Base-by-base conservation (phyloP, 2,329 filamentous ascomycete species). In the Trichoderma sp. region DNA sequence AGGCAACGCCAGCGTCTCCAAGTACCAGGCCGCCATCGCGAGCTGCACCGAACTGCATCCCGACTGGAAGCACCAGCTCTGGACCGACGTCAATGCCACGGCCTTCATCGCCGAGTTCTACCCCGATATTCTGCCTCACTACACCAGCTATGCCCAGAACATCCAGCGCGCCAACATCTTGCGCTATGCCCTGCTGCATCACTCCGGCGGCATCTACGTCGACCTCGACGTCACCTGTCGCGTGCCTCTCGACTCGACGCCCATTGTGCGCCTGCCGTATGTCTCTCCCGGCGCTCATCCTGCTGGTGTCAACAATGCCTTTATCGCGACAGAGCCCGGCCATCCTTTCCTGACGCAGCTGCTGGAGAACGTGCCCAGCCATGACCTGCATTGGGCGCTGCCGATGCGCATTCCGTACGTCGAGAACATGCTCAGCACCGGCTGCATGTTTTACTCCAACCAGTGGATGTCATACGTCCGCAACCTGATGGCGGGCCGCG, bases 1-100 rank as follows among this genome's bases (percentile, higher is more conserved):
- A 12, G 75, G 79, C 0, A 82, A 83, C 68, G 83, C 82, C 2
- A 75, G 75, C 35, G 83, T 85, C 70, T 71, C 78, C 5, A 72
- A 78, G 5, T 70, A 74, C 50, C 67, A 70, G 29, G 59, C 50
- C 19, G 71, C 72, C 52, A 71, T 72, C 27, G 27, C 70, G 4
- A 69, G 68, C 69, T 74, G 72, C 67, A 67, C 58, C 22, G 45
- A 52, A 9, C 60, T 74, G 7, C 72, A 74, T 37, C 67, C 71
- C 17, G 69, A 67, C 66, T 74, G 72, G 72, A 54, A 71, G 45
- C 69, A 72, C 48, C 68, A 65, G 57, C 61, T 74, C 17, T 74
- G 72, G 72, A 72, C 70, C 34, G 72, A 74, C 57, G 70, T 68
- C 42, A 74, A 73, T 22, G 72, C 71, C 8, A 73, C 72, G 8